Evolutionary conservation across 805 yeast species (phyloP).

Genomic region (Cyberlindnera nakhonratchasimensis): DNA sequence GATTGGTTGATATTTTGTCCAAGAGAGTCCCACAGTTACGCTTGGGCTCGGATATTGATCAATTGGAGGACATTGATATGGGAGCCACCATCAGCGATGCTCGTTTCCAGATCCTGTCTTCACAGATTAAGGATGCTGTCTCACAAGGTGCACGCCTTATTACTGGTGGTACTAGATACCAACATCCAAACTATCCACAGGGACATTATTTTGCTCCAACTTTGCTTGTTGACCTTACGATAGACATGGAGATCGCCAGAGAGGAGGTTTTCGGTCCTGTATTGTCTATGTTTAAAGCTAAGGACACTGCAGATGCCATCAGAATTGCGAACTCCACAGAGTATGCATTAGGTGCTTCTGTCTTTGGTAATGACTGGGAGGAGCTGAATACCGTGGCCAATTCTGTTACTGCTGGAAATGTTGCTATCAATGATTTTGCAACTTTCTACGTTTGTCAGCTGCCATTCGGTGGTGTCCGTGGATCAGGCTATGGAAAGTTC

Average conservation of each 20-base stretch:
- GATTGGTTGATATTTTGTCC: constrained; percentile 52
- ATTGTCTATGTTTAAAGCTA: constrained; percentile 73
- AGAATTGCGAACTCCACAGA: constrained; percentile 77
- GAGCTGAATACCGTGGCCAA: constrained; percentile 63
- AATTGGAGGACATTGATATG: constrained; percentile 85
- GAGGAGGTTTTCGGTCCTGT: constrained; percentile 96
- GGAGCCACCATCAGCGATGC: constrained; percentile 90
- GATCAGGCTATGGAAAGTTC: constrained; percentile 95
- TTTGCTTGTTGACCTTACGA: constrained; percentile 73
- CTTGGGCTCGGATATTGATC: constrained; percentile 90
- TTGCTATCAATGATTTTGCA: constrained; percentile 97
- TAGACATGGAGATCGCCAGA: constrained; percentile 74
- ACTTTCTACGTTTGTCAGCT: constrained; percentile 92
- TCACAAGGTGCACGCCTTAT: constrained; percentile 74
- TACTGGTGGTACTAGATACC: constrained; percentile 75
- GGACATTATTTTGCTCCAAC: constrained; percentile 96
- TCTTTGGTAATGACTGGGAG: constrained; percentile 65
- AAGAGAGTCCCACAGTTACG: constrained; percentile 60
- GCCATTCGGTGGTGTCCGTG: constrained; percentile 94
- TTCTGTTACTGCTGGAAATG: constrained; percentile 75
- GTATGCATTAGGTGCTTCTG: constrained; percentile 89
- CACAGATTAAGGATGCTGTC: constrained; percentile 70
- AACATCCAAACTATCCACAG: constrained; percentile 90
- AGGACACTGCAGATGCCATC: constrained; percentile 62
- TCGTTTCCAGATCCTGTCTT: constrained; percentile 66